Percentiles rank a stretch among this genome's conserved stretches.
These are phyloP conservation scores for Glycine soja DNA, from an alignment of 306 rosid genomes.

Conservation along the genomic window DNA sequence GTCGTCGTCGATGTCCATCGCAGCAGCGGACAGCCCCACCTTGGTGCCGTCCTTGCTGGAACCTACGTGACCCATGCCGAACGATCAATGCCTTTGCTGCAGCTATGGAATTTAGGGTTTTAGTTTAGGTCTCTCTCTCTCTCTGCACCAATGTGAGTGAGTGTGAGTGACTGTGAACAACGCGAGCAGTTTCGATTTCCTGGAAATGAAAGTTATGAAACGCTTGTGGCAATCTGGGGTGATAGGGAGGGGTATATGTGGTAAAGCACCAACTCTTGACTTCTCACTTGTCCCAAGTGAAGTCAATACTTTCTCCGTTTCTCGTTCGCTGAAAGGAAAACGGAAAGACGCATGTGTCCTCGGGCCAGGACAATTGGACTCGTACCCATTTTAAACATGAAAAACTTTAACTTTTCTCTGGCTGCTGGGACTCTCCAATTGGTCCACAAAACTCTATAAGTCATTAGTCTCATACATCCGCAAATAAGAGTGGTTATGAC, in stretches of 20 bases:
- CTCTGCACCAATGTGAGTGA: not conserved
- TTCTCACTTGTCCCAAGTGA: not conserved
- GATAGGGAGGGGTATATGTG: not conserved
- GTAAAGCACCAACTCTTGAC: not conserved
- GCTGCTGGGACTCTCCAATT: not conserved
- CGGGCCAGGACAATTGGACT: not conserved
- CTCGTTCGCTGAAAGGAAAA: not conserved
- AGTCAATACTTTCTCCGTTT: too few relatives aligned
- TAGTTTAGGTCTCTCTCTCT: not conserved
- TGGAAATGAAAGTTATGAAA: not conserved
- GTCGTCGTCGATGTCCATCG: constrained; percentile 47
- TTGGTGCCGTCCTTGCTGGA: constrained; percentile 57
- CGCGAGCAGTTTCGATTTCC: not conserved
- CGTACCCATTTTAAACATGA: not conserved
- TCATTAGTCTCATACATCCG: not conserved
- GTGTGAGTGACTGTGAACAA: not conserved
- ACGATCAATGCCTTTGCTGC: not conserved
- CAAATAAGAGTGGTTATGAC: constrained; percentile 46
- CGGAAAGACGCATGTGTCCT: constrained; percentile 43
- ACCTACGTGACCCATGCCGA: constrained; percentile 61
- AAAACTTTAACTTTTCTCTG: not conserved
- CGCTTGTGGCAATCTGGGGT: not conserved
- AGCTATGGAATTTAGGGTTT: not conserved
- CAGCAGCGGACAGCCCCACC: not conserved
- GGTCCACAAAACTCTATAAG: constrained; percentile 21